Conservation (phyloP, 2,329 filamentous ascomycete genomes). For the Septoria petroselini region DNA sequence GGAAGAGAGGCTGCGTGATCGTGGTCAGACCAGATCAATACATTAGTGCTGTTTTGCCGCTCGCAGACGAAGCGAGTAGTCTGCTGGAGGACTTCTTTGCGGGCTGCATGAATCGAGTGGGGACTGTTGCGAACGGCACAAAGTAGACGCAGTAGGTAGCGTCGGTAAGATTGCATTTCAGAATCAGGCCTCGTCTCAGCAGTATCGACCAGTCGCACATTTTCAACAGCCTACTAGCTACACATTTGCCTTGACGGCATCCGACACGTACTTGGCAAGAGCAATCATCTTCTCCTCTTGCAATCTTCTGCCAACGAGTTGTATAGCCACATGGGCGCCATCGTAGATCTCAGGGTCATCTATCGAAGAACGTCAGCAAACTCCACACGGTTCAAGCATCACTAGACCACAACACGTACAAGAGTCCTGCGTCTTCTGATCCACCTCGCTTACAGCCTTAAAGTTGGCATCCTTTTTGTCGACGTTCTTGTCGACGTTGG, state of each 20-base stretch:
- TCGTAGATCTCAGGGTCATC: conserved; percentile 41
- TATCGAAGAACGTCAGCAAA: conserved; percentile 22
- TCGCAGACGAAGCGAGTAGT: conserved; percentile 25
- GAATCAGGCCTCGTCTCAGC: too few species aligned
- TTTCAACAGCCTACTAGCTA: too few species aligned
- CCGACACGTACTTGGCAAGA: conserved; percentile 36
- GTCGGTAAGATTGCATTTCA: too few species aligned
- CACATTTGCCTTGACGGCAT: conserved; percentile 21
- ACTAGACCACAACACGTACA: conserved; percentile 34
- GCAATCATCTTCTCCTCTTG: conserved; percentile 42
- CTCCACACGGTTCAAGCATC: neutral
- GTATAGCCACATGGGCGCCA: conserved; percentile 39
- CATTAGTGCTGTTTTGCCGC: conserved; percentile 43
- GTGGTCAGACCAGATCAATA: conserved; percentile 67
- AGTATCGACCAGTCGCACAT: too few species aligned
- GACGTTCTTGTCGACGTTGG: conserved; percentile 50
- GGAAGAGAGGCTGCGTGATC: conserved; percentile 55
- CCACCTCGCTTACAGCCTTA: conserved; percentile 40
- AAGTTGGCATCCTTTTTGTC: conserved; percentile 44
- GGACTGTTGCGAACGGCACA: too few species aligned
- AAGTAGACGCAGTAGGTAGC: too few species aligned
- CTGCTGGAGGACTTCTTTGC: conserved; percentile 34
- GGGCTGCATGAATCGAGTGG: conserved; percentile 27
- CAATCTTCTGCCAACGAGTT: conserved; percentile 38
- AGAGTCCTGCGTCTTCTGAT: conserved; percentile 41